Conservation (phyloP, 345 rosid genomes). For the Orychophragmus violaceus region DNA sequence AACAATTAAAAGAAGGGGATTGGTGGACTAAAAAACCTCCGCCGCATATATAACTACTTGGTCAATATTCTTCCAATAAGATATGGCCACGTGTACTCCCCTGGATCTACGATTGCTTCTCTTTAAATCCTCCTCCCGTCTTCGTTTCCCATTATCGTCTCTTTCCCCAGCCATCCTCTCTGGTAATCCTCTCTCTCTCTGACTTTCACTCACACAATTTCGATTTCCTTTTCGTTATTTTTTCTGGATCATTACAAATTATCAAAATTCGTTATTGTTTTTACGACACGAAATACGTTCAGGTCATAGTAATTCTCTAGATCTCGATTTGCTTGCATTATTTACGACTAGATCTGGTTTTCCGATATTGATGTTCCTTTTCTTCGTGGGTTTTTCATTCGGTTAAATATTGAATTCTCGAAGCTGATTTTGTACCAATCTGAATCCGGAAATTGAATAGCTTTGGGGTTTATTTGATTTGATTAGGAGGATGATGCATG, state of each 20-base stretch:
- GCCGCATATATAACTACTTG: background rate
- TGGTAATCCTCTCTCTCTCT: constrained; percentile 8
- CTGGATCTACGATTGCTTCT: too few species aligned
- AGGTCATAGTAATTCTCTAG: background rate
- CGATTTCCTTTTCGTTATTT: too few species aligned
- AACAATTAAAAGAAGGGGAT: too few species aligned
- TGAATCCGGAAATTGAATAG: background rate
- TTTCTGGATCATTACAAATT: background rate
- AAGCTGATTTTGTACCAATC: background rate
- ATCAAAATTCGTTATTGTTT: background rate
- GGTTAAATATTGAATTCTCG: background rate
- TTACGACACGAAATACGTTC: background rate
- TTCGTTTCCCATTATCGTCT: background rate
- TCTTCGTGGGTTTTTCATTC: background rate
- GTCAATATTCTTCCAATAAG: background rate
- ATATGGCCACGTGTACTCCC: constrained; percentile 15
- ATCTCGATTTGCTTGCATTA: constrained; percentile 12
- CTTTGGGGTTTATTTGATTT: constrained; percentile 3
- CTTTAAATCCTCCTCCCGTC: too few species aligned
- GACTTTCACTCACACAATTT: background rate
- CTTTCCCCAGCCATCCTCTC: constrained; percentile 20
- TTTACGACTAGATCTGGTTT: constrained; percentile 3
- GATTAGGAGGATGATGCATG: too few species aligned
- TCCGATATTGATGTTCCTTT: background rate
- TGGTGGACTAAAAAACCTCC: background rate